phyloP scores from a whole-genome alignment of 78 protist genomes.

The Dictyostelium brefeldianum region DNA sequence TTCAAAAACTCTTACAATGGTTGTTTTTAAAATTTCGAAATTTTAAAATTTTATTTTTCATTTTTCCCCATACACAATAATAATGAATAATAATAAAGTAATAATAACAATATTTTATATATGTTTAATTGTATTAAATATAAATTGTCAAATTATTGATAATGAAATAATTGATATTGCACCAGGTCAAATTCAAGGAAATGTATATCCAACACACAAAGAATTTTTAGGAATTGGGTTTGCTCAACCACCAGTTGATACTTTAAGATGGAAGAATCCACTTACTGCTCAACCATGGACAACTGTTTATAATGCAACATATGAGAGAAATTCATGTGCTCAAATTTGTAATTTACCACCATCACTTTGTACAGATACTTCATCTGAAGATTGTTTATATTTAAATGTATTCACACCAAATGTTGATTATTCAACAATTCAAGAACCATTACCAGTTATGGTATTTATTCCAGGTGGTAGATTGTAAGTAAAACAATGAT shows the following conservation, averaged over 20 bases:
- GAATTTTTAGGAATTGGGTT: conserved; percentile 31
- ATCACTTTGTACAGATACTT: conserved; percentile 11
- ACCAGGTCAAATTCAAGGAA: neutral
- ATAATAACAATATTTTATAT: neutral
- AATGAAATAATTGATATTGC: neutral
- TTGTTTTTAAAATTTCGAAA: too few species aligned
- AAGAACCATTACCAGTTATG: conserved; percentile 72
- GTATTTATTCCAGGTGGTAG: conserved; percentile 81
- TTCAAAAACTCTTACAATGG: too few species aligned
- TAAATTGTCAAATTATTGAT: neutral
- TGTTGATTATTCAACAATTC: neutral
- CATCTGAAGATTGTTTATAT: conserved; percentile 78
- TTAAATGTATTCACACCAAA: conserved; percentile 80
- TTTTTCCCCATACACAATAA: too few species aligned
- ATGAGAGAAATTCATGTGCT: conserved; percentile 40
- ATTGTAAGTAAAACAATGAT: too few species aligned
- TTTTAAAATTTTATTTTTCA: too few species aligned
- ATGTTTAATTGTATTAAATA: neutral
- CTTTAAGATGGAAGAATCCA: conserved; percentile 49
- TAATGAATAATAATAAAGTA: too few species aligned
- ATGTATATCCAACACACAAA: neutral
- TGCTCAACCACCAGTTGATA: conserved; percentile 64
- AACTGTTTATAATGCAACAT: conserved; percentile 21
- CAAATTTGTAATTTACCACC: conserved; percentile 59
- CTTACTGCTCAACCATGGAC: neutral